phyloP scores from a whole-genome alignment of 371 early-diverging fungal species.

The Haplosporangium sp. region DNA sequence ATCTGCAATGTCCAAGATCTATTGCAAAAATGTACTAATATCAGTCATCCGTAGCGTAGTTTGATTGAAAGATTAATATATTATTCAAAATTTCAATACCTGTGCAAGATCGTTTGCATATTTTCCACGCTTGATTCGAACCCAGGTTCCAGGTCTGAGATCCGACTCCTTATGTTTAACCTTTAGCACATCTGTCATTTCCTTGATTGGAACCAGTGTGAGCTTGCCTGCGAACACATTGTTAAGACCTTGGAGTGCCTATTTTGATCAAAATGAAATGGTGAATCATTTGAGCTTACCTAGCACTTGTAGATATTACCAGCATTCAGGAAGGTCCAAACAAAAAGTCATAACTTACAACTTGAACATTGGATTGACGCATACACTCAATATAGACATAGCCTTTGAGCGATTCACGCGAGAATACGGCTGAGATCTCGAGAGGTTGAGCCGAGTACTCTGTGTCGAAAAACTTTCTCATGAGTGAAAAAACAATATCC shows the following conservation, averaged over 20 bases:
- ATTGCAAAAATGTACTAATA: background rate
- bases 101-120: conserved; percentile 97
- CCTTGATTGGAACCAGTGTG: conserved; percentile 92
- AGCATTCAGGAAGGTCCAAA: background rate
- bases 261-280: conserved; percentile 18
- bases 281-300: too few species aligned
- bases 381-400: conserved; percentile 97
- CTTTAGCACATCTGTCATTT: conserved; percentile 95
- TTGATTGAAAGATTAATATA: background rate
- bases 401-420: conserved; percentile 92
- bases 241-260: conserved; percentile 78
- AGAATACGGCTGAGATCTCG: conserved; percentile 85
- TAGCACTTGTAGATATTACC: background rate
- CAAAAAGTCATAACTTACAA: conserved; percentile 53
- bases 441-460: conserved; percentile 70
- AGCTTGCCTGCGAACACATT: conserved; percentile 81
- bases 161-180: conserved; percentile 78
- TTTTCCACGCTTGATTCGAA: conserved; percentile 94
- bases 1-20: conserved; percentile 82
- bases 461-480: conserved; percentile 82
- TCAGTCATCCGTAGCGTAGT: background rate
- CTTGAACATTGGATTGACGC: conserved; percentile 86
- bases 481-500: conserved; percentile 85
- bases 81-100: conserved; percentile 51
- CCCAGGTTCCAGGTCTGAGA: conserved; percentile 89